Conservation (phyloP, 345 rosid genomes). For the Noccaea bulbosa region DNA sequence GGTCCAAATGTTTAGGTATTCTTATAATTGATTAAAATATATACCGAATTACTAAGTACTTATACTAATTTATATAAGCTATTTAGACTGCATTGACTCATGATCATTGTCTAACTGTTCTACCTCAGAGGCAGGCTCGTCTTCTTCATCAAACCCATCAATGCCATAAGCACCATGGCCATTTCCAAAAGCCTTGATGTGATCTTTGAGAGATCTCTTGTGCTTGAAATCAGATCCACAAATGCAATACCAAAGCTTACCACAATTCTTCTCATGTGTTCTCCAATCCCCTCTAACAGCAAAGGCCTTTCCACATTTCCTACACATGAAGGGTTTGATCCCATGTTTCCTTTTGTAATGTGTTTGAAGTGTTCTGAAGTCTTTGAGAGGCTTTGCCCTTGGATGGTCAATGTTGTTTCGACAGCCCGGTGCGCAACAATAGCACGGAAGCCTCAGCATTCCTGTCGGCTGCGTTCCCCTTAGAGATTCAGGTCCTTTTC, state of each 20-base stretch:
- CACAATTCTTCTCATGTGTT: slow-evolving; percentile 90
- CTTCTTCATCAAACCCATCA: slow-evolving; percentile 58
- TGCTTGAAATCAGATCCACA: slow-evolving; percentile 87
- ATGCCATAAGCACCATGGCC: slow-evolving; percentile 63
- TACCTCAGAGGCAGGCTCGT: slow-evolving; percentile 63
- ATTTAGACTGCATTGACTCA: slow-evolving; percentile 46
- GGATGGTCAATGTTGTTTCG: slow-evolving; percentile 81
- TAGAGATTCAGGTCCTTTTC: slow-evolving; percentile 81
- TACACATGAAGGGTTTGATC: slow-evolving; percentile 66
- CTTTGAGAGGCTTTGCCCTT: slow-evolving; percentile 75
- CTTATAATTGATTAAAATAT: slow-evolving; percentile 31
- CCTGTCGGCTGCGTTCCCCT: slow-evolving; percentile 78
- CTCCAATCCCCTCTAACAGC: slow-evolving; percentile 87
- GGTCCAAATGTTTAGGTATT: slow-evolving; percentile 35
- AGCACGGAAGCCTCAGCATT: slow-evolving; percentile 79
- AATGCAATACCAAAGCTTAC: slow-evolving; percentile 77
- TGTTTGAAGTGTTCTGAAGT: slow-evolving; percentile 84
- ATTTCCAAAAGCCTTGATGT: slow-evolving; percentile 70
- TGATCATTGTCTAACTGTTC: slow-evolving; percentile 51
- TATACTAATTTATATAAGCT: slow-evolving; percentile 33
- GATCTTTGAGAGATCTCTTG: slow-evolving; percentile 79
- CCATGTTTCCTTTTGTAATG: slow-evolving; percentile 88
- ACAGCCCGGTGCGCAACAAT: slow-evolving; percentile 71
- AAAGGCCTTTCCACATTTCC: slow-evolving; percentile 76
- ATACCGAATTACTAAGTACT: slow-evolving; percentile 34